Base-by-base conservation (phyloP, 306 rosid genomes). In the Boehmeria nivea region DNA sequence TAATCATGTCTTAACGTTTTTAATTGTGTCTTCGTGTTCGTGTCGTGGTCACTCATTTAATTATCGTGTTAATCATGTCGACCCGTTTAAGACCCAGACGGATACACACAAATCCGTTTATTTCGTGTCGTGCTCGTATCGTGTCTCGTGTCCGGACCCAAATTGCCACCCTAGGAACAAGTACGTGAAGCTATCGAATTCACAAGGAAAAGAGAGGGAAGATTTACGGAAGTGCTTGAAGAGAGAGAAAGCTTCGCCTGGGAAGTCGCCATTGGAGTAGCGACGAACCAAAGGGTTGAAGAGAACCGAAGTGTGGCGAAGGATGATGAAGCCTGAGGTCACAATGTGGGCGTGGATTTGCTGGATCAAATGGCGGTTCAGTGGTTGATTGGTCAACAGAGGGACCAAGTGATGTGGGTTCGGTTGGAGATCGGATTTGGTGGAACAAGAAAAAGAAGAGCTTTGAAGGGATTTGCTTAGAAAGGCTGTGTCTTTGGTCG, bases 131-230 rank as follows among this genome's bases (percentile, higher is more conserved):
- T n/a, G n/a, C n/a, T n/a, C n/a, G n/a, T n/a, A n/a, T n/a, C n/a
- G n/a, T n/a, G n/a, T n/a, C n/a, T n/a, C n/a, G n/a, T n/a, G n/a
- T n/a, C n/a, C n/a, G n/a, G n/a, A n/a, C n/a, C n/a, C n/a, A n/a
- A n/a, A n/a, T n/a, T n/a, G n/a, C n/a, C n/a, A n/a, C n/a, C n/a
- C n/a, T n/a, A n/a, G n/a, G n/a, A n/a, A n/a, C 15, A 83, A 68
- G 49, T 68, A 80, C 27, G 87, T 59, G 77, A 78, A 80, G 67
- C 82, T 68, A 55, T 81, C 84, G 54, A 76, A 78, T 62, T 76
- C 54, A 2, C 48, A 63, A 20, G 85, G 83, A 43, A 6, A 31
- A 6, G 36, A 31, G 34, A 8, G 34, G 34, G 5, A 28, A 3
- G 34, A 28, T 10, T 31, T 6, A 2, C 36, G 0, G 53, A 37